phyloP scores from a whole-genome alignment of 257 asterid genomes.

The Echites panduratus region DNA sequence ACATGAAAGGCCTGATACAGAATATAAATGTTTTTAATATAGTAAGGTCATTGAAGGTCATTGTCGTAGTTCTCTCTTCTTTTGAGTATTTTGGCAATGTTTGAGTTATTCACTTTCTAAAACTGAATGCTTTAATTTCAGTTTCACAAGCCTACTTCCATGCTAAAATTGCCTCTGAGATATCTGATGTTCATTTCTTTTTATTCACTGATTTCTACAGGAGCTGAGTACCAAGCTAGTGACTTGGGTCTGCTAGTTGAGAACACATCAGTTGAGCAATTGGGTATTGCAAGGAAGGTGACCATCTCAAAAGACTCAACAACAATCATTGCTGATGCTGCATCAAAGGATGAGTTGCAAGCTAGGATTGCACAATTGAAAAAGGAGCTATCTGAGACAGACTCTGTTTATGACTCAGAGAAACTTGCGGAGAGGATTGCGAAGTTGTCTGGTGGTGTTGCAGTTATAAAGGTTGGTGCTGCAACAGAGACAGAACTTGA shows the following conservation, averaged over 20 bases:
- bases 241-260: constrained; percentile 83
- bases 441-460: constrained; percentile 94
- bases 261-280: constrained; percentile 67
- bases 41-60: not conserved
- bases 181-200: not conserved
- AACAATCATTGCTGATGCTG: constrained; percentile 93
- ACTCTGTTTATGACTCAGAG: constrained; percentile 76
- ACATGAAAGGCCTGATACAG: not conserved
- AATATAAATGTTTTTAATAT: no score
- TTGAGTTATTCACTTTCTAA: not conserved
- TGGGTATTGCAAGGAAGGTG: constrained; percentile 86
- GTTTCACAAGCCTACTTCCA: no score
- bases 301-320: constrained; percentile 75
- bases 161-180: no score
- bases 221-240: constrained; percentile 89
- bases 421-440: constrained; percentile 97
- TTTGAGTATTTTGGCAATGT: not conserved
- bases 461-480: constrained; percentile 96
- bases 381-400: constrained; percentile 69
- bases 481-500: constrained; percentile 97
- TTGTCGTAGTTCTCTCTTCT: not conserved
- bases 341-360: constrained; percentile 92
- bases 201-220: constrained; percentile 29
- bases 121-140: not conserved
- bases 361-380: constrained; percentile 83